These are phyloP conservation scores for Bretschneidera sinensis DNA, from an alignment of 345 rosid genomes.

Conservation along the genomic window DNA sequence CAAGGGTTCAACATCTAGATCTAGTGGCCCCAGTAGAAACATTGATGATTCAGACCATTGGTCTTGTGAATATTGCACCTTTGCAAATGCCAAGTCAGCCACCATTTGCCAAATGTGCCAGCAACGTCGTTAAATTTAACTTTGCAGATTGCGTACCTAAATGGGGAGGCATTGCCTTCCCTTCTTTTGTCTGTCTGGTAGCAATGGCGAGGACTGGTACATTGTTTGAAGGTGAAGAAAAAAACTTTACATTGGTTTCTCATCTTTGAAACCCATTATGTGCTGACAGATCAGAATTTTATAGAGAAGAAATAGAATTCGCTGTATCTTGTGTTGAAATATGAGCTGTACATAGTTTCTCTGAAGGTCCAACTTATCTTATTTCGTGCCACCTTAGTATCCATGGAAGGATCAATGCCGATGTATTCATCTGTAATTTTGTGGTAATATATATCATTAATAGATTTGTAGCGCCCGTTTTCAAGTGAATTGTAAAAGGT, in stretches of 20 bases:
- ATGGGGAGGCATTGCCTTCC: background rate
- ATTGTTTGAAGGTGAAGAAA: background rate
- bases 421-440: conserved; percentile 5
- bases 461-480: background rate
- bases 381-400: background rate
- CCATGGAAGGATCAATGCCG: background rate
- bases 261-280: background rate
- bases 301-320: background rate
- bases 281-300: background rate
- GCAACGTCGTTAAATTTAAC: conserved; percentile 37
- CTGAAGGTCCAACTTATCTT: background rate
- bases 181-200: background rate
- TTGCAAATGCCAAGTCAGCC: conserved; percentile 48
- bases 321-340: conserved; percentile 2
- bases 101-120: conserved; percentile 70
- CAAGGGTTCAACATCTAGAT: conserved; percentile 53
- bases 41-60: conserved; percentile 54
- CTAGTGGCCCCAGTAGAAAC: conserved; percentile 43
- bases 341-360: conserved; percentile 7
- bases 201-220: background rate
- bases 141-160: background rate
- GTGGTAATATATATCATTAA: background rate
- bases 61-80: conserved; percentile 79
- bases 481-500: background rate
- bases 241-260: background rate